Evolutionary conservation across 495 filamentous ascomycete genomes (phyloP).

Genomic region (Darksidea phi): DNA sequence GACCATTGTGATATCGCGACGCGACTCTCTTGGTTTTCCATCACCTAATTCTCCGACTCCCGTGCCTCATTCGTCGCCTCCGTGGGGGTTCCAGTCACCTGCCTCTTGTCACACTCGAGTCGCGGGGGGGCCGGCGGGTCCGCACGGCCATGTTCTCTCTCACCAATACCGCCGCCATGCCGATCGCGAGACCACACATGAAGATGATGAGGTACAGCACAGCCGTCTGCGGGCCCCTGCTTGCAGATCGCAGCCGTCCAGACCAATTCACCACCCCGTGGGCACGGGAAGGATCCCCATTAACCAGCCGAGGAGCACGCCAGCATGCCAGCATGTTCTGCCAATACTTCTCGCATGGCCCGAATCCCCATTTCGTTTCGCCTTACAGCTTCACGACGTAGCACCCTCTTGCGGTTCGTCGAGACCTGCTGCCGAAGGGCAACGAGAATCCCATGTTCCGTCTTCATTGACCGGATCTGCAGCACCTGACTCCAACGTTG

Average conservation of each 20-base stretch:
- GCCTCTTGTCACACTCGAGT: constrained; percentile 32
- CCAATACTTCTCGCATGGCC: constrained; percentile 52
- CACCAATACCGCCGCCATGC: constrained; percentile 36
- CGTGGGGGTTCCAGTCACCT: constrained; percentile 31
- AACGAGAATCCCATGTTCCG: constrained; percentile 56
- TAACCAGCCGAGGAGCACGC: background rate
- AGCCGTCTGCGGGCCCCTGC: constrained; percentile 30
- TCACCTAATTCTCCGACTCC: constrained; percentile 31
- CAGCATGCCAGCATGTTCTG: constrained; percentile 27
- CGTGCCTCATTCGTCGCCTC: constrained; percentile 27
- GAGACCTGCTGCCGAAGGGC: constrained; percentile 63
- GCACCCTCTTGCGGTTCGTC: constrained; percentile 74
- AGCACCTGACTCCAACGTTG: too few relatives aligned
- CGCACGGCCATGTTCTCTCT: constrained; percentile 31
- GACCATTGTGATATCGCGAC: constrained; percentile 31
- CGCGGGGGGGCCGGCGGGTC: background rate
- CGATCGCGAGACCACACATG: constrained; percentile 42
- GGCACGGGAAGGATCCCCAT: constrained; percentile 17
- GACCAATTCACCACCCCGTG: constrained; percentile 9
- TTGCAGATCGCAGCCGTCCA: constrained; percentile 26
- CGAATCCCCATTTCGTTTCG: constrained; percentile 67
- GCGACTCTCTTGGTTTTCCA: constrained; percentile 7
- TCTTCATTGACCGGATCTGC: constrained; percentile 47
- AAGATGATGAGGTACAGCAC: constrained; percentile 21
- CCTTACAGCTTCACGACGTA: constrained; percentile 69